Percentiles rank a stretch among this genome's conserved stretches.
Conservation (phyloP, 2,329 filamentous ascomycete genomes). For the Fusarium poae region DNA sequence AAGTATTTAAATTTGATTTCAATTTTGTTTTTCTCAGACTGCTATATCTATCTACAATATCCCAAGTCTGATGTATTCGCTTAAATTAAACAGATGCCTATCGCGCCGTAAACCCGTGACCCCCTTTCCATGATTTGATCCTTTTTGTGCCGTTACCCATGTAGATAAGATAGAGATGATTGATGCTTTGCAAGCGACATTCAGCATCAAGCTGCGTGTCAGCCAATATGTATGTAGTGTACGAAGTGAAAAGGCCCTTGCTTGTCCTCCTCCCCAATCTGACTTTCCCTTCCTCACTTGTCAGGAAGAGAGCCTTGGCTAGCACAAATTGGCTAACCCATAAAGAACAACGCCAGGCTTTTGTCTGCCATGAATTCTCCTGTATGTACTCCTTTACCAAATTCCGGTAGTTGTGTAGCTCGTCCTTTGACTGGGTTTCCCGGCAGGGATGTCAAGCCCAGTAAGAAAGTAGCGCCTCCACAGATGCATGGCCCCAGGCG, state of each 20-base stretch:
- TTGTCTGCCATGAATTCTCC: conserved; percentile 29
- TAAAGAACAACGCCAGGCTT: conserved; percentile 21
- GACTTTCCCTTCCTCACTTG: conserved; percentile 26
- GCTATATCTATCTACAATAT: conserved; percentile 21
- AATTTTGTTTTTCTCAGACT: conserved; percentile 28
- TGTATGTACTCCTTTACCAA: conserved; percentile 32
- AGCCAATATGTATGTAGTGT: conserved; percentile 43
- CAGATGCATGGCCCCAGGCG: conserved; percentile 36
- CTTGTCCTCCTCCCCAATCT: conserved; percentile 21
- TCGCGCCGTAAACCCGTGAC: conserved; percentile 35
- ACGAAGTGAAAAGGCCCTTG: conserved; percentile 45
- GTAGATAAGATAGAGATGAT: conserved; percentile 32
- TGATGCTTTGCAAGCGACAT: conserved; percentile 38
- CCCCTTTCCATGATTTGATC: conserved; percentile 41
- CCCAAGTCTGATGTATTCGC: conserved; percentile 24
- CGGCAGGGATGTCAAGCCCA: conserved; percentile 44
- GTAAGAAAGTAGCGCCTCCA: conserved; percentile 48
- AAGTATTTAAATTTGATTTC: conserved; percentile 1
- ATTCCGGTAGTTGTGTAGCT: conserved; percentile 37
- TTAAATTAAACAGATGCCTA: conserved; percentile 23
- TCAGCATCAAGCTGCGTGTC: conserved; percentile 46
- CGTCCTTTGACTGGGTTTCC: conserved; percentile 30
- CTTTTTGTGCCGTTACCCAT: conserved; percentile 49
- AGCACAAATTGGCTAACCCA: conserved; percentile 34
- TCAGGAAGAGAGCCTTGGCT: conserved; percentile 24